phyloP scores from a whole-genome alignment of 2,329 filamentous ascomycete species.

The Monosporascus sp. region DNA sequence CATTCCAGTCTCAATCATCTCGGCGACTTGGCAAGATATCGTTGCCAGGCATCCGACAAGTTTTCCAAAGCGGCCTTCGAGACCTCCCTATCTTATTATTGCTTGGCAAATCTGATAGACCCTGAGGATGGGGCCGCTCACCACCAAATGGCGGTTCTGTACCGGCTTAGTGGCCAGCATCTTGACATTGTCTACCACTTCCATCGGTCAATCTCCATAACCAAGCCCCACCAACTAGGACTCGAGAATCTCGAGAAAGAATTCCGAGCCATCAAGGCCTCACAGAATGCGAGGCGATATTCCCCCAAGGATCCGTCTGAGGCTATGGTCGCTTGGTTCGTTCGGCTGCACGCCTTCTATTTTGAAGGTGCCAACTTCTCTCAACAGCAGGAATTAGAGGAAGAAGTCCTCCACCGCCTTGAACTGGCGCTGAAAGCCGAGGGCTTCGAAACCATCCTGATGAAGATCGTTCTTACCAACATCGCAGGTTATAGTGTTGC shows the following conservation, averaged over 20 bases:
- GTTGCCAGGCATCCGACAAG: conserved; percentile 67
- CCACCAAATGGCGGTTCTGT: conserved; percentile 87
- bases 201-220: conserved; percentile 73
- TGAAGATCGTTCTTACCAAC: conserved; percentile 81
- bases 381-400: conserved; percentile 76
- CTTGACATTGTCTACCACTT: conserved; percentile 85
- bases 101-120: conserved; percentile 71
- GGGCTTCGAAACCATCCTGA: conserved; percentile 58
- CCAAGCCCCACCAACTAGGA: conserved; percentile 70
- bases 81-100: conserved; percentile 78
- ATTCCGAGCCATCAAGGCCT: conserved; percentile 54
- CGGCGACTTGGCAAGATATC: conserved; percentile 86
- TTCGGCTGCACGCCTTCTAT: conserved; percentile 79
- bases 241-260: conserved; percentile 73
- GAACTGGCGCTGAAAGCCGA: conserved; percentile 67
- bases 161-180: conserved; percentile 71
- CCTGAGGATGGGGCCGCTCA: conserved; percentile 77
- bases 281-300: conserved; percentile 27
- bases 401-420: conserved; percentile 76
- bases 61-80: conserved; percentile 65
- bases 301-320: conserved; percentile 50
- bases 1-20: conserved; percentile 80
- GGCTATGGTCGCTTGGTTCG: conserved; percentile 74
- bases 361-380: conserved; percentile 72
- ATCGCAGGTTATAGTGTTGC: conserved; percentile 78